Evolutionary conservation across 2,329 filamentous ascomycete genomes (phyloP), one percentile per base, ranked within the genome.

Genomic region (Neofusicoccum umdonicola): DNA sequence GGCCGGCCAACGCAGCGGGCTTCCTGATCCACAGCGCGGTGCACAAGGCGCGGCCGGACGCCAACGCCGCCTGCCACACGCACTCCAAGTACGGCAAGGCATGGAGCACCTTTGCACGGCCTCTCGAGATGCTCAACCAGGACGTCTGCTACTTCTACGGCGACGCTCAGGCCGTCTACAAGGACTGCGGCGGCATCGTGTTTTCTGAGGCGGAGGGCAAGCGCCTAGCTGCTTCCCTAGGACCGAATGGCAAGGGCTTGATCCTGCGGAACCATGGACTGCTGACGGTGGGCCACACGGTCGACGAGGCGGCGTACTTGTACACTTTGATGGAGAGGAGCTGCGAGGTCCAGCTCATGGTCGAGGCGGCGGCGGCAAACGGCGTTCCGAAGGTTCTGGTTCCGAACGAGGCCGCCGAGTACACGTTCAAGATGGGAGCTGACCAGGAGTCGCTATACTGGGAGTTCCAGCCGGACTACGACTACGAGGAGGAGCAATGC

Each of bases 211-310:
- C 85, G 64, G 90, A 92, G 73, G 89, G 89, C 1, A 77, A 83
- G 68, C 80, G 83, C 47, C 86, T 92, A 67, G 89, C 89, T 2
- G 79, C 78, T 11, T 84, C 88, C 0, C 79, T 93, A 1, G 89
- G 89, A 0, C 74, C 80, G 0, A 84, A 85, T 68, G 89, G 83
- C 22, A 85, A 85, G 73, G 88, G 83, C 1, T 82, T 86, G 67
- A 87, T 92, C 52, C 77, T 92, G 58, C 81, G 88, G 68, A 92
- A 92, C 73, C 90, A 92, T 75, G 90, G 90, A 0, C 77, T 93
- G 41, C 76, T 92, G 58, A 90, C 88, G 0, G 89, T 91, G 0
- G 90, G 90, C 3, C 71, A 75, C 6, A 92, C 90, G 0, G 89
- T 92, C 2, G 90, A 92, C 71, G 90, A 92, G 75, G 90, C 90